These are phyloP conservation scores for Pistacia atlantica DNA, from an alignment of 345 rosid genomes.

Conservation along the genomic window DNA sequence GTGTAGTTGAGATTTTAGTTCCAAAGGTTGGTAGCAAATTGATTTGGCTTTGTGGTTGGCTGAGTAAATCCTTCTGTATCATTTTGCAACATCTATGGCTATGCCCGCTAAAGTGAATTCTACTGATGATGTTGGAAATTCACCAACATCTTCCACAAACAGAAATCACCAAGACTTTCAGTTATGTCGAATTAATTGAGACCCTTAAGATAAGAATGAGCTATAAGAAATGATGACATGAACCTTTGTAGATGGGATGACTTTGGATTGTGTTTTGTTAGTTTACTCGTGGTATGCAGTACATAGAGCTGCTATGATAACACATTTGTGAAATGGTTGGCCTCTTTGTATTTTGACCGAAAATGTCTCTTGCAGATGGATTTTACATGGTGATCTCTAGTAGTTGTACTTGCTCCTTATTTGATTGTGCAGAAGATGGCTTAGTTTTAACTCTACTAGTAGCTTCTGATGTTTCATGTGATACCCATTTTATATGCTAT, in stretches of 20 bases:
- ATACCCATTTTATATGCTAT: slow-evolving; percentile 16
- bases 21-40: too few relatives aligned
- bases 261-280: neutral
- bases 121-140: neutral
- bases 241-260: neutral
- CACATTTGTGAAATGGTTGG: neutral
- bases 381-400: neutral
- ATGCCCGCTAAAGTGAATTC: neutral
- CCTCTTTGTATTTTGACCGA: neutral
- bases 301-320: neutral
- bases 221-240: neutral
- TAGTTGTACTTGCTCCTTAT: slow-evolving; percentile 1
- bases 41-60: neutral
- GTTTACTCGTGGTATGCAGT: neutral
- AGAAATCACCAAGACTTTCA: neutral
- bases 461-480: neutral
- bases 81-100: neutral
- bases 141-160: neutral
- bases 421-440: slow-evolving; percentile 4
- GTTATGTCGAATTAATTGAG: neutral
- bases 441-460: neutral
- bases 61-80: neutral
- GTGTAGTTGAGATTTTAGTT: too few relatives aligned
- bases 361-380: neutral
- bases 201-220: neutral